A percentile compares a stretch with the other conserved stretches of the same genome.
These are phyloP conservation scores for Trifolium fragiferum DNA, from an alignment of 306 rosid species.

Conservation along the genomic window DNA sequence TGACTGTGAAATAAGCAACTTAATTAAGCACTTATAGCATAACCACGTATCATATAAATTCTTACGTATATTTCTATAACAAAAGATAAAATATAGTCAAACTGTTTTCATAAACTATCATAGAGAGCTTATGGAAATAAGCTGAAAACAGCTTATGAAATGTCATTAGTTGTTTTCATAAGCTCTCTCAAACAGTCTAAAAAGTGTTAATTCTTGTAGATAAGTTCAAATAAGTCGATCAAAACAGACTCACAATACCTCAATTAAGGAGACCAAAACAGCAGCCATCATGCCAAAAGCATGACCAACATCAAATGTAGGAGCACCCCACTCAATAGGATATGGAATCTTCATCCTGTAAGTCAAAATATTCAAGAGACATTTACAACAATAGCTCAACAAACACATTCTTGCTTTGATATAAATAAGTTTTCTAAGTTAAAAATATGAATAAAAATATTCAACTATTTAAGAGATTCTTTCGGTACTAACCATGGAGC, in stretches of 20 bases:
- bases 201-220: not conserved
- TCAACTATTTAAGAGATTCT: conserved; percentile 10
- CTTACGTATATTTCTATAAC: not conserved
- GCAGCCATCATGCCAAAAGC: conserved; percentile 98
- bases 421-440: not conserved
- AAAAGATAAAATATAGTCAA: not conserved
- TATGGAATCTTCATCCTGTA: conserved; percentile 93
- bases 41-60: not conserved
- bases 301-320: conserved; percentile 92
- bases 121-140: not conserved
- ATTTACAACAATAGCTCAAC: conserved; percentile 26
- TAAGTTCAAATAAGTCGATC: not conserved
- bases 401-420: not conserved
- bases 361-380: conserved; percentile 39
- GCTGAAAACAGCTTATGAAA: not conserved
- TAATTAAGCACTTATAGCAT: not conserved
- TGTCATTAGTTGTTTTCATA: not conserved
- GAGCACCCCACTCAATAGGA: conserved; percentile 99
- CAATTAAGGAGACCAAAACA: conserved; percentile 90
- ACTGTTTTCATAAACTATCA: not conserved
- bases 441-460: conserved; percentile 14
- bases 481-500: conserved; percentile 86
- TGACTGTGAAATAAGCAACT: conserved; percentile 59
- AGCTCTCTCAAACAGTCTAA: not conserved
- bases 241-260: conserved; percentile 51